Evolutionary conservation across 805 yeast genomes (phyloP), one percentile per base, ranked within the genome.

Genomic region (Ogataea paraovalis): DNA sequence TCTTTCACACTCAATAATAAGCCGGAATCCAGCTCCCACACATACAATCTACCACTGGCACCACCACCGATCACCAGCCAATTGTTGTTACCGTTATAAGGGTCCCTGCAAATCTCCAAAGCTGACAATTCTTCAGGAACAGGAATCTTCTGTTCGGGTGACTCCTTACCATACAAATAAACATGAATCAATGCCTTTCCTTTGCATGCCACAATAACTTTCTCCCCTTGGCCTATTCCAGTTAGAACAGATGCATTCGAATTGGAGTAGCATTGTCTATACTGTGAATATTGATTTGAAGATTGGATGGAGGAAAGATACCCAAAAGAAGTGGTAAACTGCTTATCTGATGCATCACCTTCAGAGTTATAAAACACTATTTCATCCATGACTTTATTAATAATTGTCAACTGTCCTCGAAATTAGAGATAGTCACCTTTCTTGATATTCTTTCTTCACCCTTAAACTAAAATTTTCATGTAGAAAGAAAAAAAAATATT

Each of bases 1-100:
- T 87, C 91, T 59, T 80, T 81, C 3, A 81, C 95, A 41, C 78
- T 72, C 21, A 91, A 59, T 41, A 94, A 71, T 21, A 79, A 67
- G 0, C 98, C 98, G 2, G 94, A 84, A 9, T 74, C 65, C 44
- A 91, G 61, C 57, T 89, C 96, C 98, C 98, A 92, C 1, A 91
- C 65, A 60, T 86, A 86, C 14, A 94, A 52, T 54, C 82, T 78
- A 12, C 98, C 98, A n/a, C 83, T 60, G 49, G 71, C 61, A 45
- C 94, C 75, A 50, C 92, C 90, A 39, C 85, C 96, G 6, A 81
- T 83, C 22, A 94, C 65, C 36, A 87, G 61, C 75, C 85, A 83
- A 7, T 53, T 54, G 22, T 55, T 53, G 28, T 50, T 43, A 16
- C 52, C 52, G 25, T 60, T 52, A 18, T 16, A 16, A 9, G 65